phyloP scores from a whole-genome alignment of 306 rosid genomes.

The Quercus cerris region DNA sequence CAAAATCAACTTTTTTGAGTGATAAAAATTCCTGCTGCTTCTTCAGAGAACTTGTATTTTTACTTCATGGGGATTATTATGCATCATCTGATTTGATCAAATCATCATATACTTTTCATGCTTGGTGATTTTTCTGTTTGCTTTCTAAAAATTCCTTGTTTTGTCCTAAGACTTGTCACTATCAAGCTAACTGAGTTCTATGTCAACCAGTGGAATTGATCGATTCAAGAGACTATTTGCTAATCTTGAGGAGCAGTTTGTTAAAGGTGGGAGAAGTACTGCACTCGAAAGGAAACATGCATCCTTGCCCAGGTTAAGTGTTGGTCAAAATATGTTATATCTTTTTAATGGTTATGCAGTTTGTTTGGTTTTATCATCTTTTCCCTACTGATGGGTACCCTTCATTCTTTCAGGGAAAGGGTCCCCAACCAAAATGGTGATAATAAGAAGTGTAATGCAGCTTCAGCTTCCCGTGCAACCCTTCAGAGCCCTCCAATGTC shows the following conservation, averaged over 20 bases:
- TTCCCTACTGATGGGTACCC: not conserved
- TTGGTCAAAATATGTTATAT: not conserved
- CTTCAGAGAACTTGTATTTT: not conserved
- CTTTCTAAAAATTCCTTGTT: not conserved
- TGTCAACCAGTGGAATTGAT: slow-evolving; percentile 55
- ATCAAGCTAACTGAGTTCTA: not conserved
- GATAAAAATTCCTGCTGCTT: not conserved
- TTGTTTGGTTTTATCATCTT: not conserved
- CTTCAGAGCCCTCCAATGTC: slow-evolving; percentile 42
- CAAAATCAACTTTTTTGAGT: not conserved
- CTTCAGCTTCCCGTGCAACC: slow-evolving; percentile 40
- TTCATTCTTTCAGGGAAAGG: slow-evolving; percentile 39
- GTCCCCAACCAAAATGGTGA: slow-evolving; percentile 29
- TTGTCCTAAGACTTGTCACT: not conserved
- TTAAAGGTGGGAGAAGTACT: slow-evolving; percentile 39
- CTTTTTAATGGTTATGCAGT: not conserved
- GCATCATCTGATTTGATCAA: not conserved
- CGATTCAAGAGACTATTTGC: slow-evolving; percentile 57
- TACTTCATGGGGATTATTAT: not conserved
- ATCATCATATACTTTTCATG: not conserved
- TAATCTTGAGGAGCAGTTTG: slow-evolving; percentile 48
- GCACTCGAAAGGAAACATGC: slow-evolving; percentile 52
- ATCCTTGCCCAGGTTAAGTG: slow-evolving; percentile 57
- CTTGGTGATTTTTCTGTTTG: not conserved
- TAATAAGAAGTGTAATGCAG: slow-evolving; percentile 15